Base-by-base conservation (phyloP, 305 asterid species). In the Fraxinus albicans region DNA sequence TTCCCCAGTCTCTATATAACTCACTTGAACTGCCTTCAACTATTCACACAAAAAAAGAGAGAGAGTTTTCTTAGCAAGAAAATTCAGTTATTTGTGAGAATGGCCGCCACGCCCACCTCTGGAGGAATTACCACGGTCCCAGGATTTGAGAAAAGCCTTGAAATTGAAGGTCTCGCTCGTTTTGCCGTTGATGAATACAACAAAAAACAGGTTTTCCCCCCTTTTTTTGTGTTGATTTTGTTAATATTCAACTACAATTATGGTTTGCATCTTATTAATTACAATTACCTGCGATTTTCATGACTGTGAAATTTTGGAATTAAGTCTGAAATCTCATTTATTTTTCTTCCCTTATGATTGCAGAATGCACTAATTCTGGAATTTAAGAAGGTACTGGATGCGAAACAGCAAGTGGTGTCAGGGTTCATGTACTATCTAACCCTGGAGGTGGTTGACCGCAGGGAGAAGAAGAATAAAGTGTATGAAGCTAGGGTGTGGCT, bases 131-230 rank as follows among this genome's bases (percentile, higher is more conserved):
- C 89, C 38, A 84, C 90, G 70, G 23, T 8, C 0, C 12, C 2
- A 19, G 70, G 70, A 60, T 60, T 25, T 60, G 12, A 60, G 70
- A 95, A 95, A 91, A 90, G 91, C 89, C 88, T 91, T 69, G 94
- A 91, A 65, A 76, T 92, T 80, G 86, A 93, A 0, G 83, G 83
- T 58, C 96, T 95, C 27, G 99, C 97, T 81, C 93, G 94, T 77
- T 95, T 95, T 69, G 97, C 98, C 75, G 87, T 95, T 44, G 92
- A 90, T 19, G 92, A 94, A 2, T 90, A 95, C 92, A 92, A 94
- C 84, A 85, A 80, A 77, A 95, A 94, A 81, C 90, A 95, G 95
- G 98, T 95, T 38, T 33, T 6, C 3, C 6, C 17, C 0, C 2
- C 15, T 0, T 10, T 42, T 15, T 12, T 8, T 38, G 36, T 34